A percentile compares a stretch with the other conserved stretches of the same genome.
Conservation (phyloP, 2,329 filamentous ascomycete species). For the Colletotrichum tofieldiae region DNA sequence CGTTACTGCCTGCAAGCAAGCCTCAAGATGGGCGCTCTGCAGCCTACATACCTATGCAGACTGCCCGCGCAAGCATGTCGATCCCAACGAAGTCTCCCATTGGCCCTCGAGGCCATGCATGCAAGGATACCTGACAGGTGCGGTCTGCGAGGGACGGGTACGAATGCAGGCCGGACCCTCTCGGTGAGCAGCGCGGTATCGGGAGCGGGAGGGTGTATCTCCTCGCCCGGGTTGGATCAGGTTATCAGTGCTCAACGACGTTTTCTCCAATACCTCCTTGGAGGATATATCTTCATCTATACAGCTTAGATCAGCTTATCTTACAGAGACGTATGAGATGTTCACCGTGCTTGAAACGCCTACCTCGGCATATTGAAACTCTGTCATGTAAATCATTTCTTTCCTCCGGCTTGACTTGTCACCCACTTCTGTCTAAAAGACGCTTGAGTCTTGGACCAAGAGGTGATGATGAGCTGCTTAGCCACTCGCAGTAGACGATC, state of each 20-base stretch:
- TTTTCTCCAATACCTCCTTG: neutral
- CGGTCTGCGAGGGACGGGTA: conserved; percentile 1
- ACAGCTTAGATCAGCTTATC: neutral
- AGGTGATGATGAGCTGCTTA: neutral
- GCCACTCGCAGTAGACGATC: neutral
- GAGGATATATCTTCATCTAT: neutral
- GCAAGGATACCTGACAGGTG: conserved; percentile 30
- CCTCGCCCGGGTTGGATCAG: neutral
- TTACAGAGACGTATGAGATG: neutral
- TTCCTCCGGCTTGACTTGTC: neutral
- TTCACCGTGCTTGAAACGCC: too few relatives aligned
- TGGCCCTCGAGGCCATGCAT: conserved; percentile 23
- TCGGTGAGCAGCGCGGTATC: conserved; percentile 28
- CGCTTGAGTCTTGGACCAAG: neutral
- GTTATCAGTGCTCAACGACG: neutral
- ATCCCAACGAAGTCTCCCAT: conserved; percentile 23
- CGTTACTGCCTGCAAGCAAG: conserved; percentile 18
- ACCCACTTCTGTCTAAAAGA: neutral
- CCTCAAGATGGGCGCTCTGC: conserved; percentile 8
- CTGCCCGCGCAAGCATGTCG: conserved; percentile 12
- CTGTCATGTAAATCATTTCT: neutral
- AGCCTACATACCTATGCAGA: conserved; percentile 14
- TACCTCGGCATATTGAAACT: neutral
- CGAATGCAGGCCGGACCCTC: conserved; percentile 16
- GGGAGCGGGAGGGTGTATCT: neutral